Evolutionary conservation across 164 flowering plant species (phyloP).

Genomic region (Sextonia rubra): DNA sequence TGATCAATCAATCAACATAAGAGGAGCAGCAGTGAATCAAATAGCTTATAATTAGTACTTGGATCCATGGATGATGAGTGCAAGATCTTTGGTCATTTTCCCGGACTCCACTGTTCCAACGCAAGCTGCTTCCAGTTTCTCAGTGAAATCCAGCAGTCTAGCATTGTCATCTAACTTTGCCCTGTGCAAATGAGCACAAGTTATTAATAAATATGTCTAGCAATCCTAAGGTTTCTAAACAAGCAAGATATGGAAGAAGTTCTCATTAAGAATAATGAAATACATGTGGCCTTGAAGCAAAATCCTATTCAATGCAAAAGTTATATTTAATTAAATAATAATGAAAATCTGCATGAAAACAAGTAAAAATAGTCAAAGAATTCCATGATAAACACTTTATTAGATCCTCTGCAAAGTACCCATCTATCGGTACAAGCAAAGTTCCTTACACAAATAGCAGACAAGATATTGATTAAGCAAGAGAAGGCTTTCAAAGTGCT

Average conservation of each 20-base stretch:
- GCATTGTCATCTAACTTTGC: slow-evolving; percentile 80
- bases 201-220: background rate
- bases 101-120: slow-evolving; percentile 82
- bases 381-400: too few species aligned
- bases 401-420: too few species aligned
- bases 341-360: too few species aligned
- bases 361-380: too few species aligned
- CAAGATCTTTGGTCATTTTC: slow-evolving; percentile 96
- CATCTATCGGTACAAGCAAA: too few species aligned
- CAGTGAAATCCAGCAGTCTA: slow-evolving; percentile 57
- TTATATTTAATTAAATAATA: too few species aligned
- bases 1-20: background rate
- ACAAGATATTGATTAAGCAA: too few species aligned
- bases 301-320: background rate
- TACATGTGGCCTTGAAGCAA: background rate
- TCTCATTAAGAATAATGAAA: background rate
- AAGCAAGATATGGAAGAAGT: background rate
- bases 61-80: slow-evolving; percentile 79
- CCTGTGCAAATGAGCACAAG: slow-evolving; percentile 26
- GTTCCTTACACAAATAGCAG: too few species aligned
- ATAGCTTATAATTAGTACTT: slow-evolving; percentile 33
- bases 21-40: background rate
- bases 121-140: slow-evolving; percentile 84
- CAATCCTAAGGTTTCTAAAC: background rate
- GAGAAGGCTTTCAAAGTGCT: too few species aligned